Base-by-base conservation (phyloP, 192 early-diverging fungal genomes). In the Chytriomyces hyalinus region DNA sequence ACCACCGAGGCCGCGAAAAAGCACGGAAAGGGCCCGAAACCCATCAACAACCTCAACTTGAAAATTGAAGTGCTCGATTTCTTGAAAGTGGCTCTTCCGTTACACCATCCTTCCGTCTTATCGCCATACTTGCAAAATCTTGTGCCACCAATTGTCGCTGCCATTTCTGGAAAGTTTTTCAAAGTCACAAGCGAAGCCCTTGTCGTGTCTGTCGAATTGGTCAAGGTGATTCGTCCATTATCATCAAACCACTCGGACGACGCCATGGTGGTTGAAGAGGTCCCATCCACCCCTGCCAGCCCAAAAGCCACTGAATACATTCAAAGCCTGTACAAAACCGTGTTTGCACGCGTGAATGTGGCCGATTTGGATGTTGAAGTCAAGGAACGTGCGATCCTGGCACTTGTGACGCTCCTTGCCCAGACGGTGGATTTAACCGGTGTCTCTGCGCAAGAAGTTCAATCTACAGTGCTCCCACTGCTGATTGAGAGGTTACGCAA, bases 331-430 rank as follows among this genome's bases (percentile, higher is more conserved):
- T 94, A 93, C 81, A 74, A 85, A 1, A 83, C 87, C 3, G 90
- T 90, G 3, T 66, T 92, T 1, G 79, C 85, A 10, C 84, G 90
- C 5, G 81, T 95, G 5, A 81, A 85, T 20, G 88, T 89, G 9
- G 80, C 85, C 4, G 93, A 96, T 84, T 88, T 90, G 8, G 95
- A 96, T 74, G 85, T 94, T 70, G 95, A 96, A 80, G 94, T 96
- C 46, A 94, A 94, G 76, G 95, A 96, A 78, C 81, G 91, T 13
- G 86, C 92, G 3, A 91, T 96, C 74, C 75, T 88, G 51, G 91
- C 91, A 50, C 85, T 96, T 13, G 92, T 91, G 6, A 88, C 85
- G 0, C 75, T 95, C 3, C 62, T 96, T 45, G 86, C 91, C 0
- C 91, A 95, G 46, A 84, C 89, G 6, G 92, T 85, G 11, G 94